phyloP scores from a whole-genome alignment of 2,329 filamentous ascomycete genomes.

The Lasiodiplodia citricola region DNA sequence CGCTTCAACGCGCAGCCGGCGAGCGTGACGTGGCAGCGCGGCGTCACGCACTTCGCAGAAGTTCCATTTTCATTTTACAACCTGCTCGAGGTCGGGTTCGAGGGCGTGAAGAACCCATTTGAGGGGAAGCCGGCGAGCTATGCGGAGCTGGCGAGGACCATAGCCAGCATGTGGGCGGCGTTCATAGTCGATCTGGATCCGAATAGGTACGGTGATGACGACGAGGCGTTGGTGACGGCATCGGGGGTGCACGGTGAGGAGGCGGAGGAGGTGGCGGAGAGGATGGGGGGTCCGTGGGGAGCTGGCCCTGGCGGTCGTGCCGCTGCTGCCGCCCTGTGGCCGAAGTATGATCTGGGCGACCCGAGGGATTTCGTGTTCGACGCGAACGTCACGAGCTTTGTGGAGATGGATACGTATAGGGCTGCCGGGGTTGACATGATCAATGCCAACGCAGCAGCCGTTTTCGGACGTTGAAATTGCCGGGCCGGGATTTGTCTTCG shows the following conservation, averaged over 20 bases:
- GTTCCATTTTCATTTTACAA: conserved; percentile 56
- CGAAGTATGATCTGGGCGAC: conserved; percentile 42
- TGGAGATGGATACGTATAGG: conserved; percentile 52
- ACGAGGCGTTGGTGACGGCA: background rate
- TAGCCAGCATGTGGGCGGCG: conserved; percentile 52
- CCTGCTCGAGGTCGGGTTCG: conserved; percentile 49
- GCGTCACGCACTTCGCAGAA: conserved; percentile 62
- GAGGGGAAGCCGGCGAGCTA: conserved; percentile 44
- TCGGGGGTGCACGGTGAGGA: conserved; percentile 25
- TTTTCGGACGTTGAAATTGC: background rate
- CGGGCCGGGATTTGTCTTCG: background rate
- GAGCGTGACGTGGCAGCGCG: conserved; percentile 49
- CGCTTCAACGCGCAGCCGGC: conserved; percentile 63
- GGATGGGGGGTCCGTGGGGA: background rate
- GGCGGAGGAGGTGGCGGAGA: conserved; percentile 30
- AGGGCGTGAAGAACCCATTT: conserved; percentile 40
- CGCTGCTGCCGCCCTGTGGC: conserved; percentile 40
- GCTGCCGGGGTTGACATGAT: conserved; percentile 53
- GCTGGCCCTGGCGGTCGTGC: background rate
- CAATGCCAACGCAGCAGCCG: conserved; percentile 31
- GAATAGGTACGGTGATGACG: conserved; percentile 35
- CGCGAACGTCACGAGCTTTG: conserved; percentile 48
- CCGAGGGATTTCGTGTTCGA: conserved; percentile 53
- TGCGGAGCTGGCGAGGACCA: conserved; percentile 46
- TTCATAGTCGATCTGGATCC: conserved; percentile 51